Base-by-base conservation (phyloP, 176 grass and related monocot species). In the Leersia perrieri region DNA sequence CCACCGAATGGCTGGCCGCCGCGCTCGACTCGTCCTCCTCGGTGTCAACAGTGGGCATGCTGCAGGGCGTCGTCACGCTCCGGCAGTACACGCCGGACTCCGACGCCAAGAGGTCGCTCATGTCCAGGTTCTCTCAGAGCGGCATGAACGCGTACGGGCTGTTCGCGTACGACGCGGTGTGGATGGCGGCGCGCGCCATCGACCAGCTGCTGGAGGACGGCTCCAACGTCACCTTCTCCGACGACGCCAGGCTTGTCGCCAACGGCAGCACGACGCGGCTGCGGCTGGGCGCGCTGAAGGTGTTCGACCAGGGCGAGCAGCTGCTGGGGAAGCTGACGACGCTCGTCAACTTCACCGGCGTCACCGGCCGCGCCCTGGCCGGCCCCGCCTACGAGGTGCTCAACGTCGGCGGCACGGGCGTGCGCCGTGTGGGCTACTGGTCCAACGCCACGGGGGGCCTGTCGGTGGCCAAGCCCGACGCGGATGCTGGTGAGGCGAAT, bases 1-100 rank as follows among this genome's bases (percentile, higher is more conserved):
- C 90, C 51, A 94, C 92, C 9, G 95, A 98, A 33, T 98, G 95
- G 95, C 92, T 98, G 9, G 81, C 88, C 73, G 89, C 95, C 0
- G 58, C 63, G 32, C 53, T 94, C 16, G 90, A 92, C 60, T 80
- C 77, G 0, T 70, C 40, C 4, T 29, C 34, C 3, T 53, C 63
- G 26, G 63, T 30, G 76, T n/a, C n/a, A n/a, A 75, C 9, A 31
- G 73, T 85, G 81, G 38, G 41, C 70, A 66, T 86, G 0, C 30
- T 91, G 2, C 95, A 98, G 83, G 95, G 95, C 9, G 81, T 85
- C 41, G 18, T 98, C 40, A 87, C 83, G 45, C 89, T 98, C 40
- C 92, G 92, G 9, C 95, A 85, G 36, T 82, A 98, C 77, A 80
- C 80, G 0, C 78, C 92, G 30, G 90, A 89, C 68, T 98, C 95